Conservation (phyloP, 164 flowering plant genomes). For the Piper betle region DNA sequence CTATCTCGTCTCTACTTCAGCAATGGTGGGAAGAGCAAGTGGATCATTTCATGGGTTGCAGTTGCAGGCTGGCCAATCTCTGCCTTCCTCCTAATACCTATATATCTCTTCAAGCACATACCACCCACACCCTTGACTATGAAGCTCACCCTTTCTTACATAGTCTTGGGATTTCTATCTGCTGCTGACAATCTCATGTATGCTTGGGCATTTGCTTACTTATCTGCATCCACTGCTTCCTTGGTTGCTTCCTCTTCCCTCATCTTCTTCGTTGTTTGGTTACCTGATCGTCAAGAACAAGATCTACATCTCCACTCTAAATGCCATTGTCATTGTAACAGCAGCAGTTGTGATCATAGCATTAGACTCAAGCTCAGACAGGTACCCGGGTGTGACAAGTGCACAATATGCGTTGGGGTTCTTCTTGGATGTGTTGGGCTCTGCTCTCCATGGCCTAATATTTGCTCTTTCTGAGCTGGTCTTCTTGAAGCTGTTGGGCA, state of each 20-base stretch:
- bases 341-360: slow-evolving; percentile 72
- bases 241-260: slow-evolving; percentile 74
- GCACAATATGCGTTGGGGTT: slow-evolving; percentile 60
- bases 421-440: slow-evolving; percentile 68
- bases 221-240: slow-evolving; percentile 87
- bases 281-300: slow-evolving; percentile 56
- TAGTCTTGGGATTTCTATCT: slow-evolving; percentile 63
- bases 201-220: slow-evolving; percentile 85
- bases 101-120: slow-evolving; percentile 30
- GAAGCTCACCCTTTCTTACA: slow-evolving; percentile 46
- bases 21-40: slow-evolving; percentile 81
- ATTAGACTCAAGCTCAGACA: slow-evolving; percentile 74
- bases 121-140: slow-evolving; percentile 47
- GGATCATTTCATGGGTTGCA: slow-evolving; percentile 96
- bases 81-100: slow-evolving; percentile 40
- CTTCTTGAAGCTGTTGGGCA: slow-evolving; percentile 57
- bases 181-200: slow-evolving; percentile 89
- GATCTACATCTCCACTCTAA: slow-evolving; percentile 41
- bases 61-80: slow-evolving; percentile 91
- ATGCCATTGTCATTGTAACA: slow-evolving; percentile 63
- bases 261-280: slow-evolving; percentile 70
- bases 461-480: slow-evolving; percentile 86
- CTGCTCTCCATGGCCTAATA: slow-evolving; percentile 90
- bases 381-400: slow-evolving; percentile 32
- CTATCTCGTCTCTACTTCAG: slow-evolving; percentile 74